phyloP scores from a whole-genome alignment of 2,329 filamentous ascomycete species.

The Calonectria pteridis region DNA sequence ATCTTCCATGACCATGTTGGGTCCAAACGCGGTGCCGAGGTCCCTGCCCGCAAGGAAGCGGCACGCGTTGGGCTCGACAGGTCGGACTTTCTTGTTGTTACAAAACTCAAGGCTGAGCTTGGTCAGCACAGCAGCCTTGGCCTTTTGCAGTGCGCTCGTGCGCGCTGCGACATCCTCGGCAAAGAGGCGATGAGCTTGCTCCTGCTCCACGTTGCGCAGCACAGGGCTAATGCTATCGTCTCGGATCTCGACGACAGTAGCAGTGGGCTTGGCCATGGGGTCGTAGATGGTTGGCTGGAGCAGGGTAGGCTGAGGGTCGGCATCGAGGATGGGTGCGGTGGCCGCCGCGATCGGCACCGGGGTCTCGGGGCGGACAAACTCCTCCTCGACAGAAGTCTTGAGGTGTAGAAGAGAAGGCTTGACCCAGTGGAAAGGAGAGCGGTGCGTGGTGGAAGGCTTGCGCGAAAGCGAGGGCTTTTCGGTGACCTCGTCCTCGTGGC shows the following conservation, averaged over 20 bases:
- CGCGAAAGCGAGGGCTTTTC: slow-evolving; percentile 32
- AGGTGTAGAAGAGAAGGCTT: slow-evolving; percentile 43
- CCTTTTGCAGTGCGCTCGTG: slow-evolving; percentile 66
- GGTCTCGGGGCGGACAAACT: slow-evolving; percentile 41
- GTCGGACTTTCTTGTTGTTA: slow-evolving; percentile 45
- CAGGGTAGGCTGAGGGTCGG: slow-evolving; percentile 64
- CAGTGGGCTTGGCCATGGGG: slow-evolving; percentile 47
- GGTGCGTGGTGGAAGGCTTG: slow-evolving; percentile 32
- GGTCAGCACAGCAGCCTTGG: slow-evolving; percentile 70
- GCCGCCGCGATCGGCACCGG: slow-evolving; percentile 46
- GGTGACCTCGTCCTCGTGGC: slow-evolving; percentile 44
- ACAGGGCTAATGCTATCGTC: slow-evolving; percentile 67
- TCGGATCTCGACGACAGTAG: slow-evolving; percentile 29
- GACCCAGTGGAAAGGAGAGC: slow-evolving; percentile 40
- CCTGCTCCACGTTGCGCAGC: slow-evolving; percentile 69
- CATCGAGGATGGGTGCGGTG: slow-evolving; percentile 63
- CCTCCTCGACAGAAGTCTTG: slow-evolving; percentile 42
- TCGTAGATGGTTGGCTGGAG: slow-evolving; percentile 71
- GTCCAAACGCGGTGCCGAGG: slow-evolving; percentile 46
- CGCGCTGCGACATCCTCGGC: slow-evolving; percentile 70
- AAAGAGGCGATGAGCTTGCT: slow-evolving; percentile 66
- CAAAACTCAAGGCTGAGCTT: slow-evolving; percentile 68
- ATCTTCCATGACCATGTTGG: slow-evolving; percentile 56
- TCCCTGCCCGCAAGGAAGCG: slow-evolving; percentile 48
- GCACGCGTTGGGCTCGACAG: slow-evolving; percentile 51